phyloP scores from a whole-genome alignment of 148 eudicot genomes.

The Rhododendron kiyosumense region DNA sequence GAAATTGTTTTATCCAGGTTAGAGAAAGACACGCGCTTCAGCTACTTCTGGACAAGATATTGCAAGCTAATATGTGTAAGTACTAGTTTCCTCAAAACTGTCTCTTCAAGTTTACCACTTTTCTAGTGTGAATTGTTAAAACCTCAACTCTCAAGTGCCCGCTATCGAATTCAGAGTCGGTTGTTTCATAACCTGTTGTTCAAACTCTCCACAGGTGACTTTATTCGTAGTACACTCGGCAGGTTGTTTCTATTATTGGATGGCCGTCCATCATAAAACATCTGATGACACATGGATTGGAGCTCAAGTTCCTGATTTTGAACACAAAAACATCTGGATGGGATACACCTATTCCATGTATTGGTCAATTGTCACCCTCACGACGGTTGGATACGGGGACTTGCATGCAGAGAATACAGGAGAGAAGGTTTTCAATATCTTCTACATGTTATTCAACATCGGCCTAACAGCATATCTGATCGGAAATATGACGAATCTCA shows the following conservation, averaged over 20 bases:
- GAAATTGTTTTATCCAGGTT: slow-evolving; percentile 19
- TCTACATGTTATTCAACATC: slow-evolving; percentile 59
- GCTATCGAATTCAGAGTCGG: neutral
- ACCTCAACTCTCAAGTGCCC: neutral
- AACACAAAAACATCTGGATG: slow-evolving; percentile 36
- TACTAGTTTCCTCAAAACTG: neutral
- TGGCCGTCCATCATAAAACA: slow-evolving; percentile 28
- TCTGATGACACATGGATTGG: slow-evolving; percentile 46
- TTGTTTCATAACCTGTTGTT: neutral
- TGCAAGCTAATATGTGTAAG: slow-evolving; percentile 41
- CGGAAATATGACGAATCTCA: slow-evolving; percentile 57
- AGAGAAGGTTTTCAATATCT: slow-evolving; percentile 43
- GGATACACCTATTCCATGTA: slow-evolving; percentile 48
- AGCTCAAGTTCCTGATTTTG: slow-evolving; percentile 26
- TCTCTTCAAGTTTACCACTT: neutral
- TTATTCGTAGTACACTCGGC: slow-evolving; percentile 47
- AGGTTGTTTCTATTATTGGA: slow-evolving; percentile 52
- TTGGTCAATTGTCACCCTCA: slow-evolving; percentile 55
- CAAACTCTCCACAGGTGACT: slow-evolving; percentile 33
- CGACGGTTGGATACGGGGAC: slow-evolving; percentile 56
- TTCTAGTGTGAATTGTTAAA: neutral
- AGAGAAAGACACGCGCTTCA: slow-evolving; percentile 53
- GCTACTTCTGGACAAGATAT: slow-evolving; percentile 53
- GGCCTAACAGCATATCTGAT: slow-evolving; percentile 53
- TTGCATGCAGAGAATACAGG: slow-evolving; percentile 41